Base-by-base conservation (phyloP, 164 flowering plant genomes). In the Vitis rotundifolia region DNA sequence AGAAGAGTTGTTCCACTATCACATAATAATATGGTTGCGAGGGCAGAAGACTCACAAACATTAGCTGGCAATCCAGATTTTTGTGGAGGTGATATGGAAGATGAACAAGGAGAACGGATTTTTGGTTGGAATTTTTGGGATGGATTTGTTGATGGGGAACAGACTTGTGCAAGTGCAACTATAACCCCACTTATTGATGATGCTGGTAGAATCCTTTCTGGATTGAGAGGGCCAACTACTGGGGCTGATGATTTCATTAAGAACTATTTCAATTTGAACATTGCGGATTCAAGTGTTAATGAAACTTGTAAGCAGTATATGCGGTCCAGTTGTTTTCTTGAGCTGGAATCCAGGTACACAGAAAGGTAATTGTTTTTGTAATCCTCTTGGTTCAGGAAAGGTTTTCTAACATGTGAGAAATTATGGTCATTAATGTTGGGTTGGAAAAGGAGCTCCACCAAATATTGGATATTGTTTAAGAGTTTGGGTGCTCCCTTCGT, bases 251-350 rank as follows among this genome's bases (percentile, higher is more conserved):
- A 83, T 58, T 71, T 79, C 66, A 63, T 86, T 66, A 71, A 71
- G 78, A 76, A 69, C 18, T 83, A 78, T 70, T 91, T 91, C 51
- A 68, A 80, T 74, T 66, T 54, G 28, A 76, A 77, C 64, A 51
- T 85, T 73, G 90, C 87, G n/a, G 87, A 87, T 73, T 47, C 78
- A 16, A 66, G 82, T 71, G 79, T 62, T 73, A 59, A 83, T 47
- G 94, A 93, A 72, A 81, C 75, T 69, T 88, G 90, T 78, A 75
- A 29, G 76, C 78, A 81, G 29, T 83, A 55, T 69, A 59, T 86
- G 67, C 68, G 56, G 44, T 93, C 94, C 73, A 51, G 68, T 71
- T 81, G 89, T 63, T 52, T 88, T 62, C 68, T 82, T 59, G 78
- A 76, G 63, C 70, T 62, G 64, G 82, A 78, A 31, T 76, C 81